phyloP scores from a whole-genome alignment of 1,139 yeast genomes.

The Arxiozyma slooffiae region DNA sequence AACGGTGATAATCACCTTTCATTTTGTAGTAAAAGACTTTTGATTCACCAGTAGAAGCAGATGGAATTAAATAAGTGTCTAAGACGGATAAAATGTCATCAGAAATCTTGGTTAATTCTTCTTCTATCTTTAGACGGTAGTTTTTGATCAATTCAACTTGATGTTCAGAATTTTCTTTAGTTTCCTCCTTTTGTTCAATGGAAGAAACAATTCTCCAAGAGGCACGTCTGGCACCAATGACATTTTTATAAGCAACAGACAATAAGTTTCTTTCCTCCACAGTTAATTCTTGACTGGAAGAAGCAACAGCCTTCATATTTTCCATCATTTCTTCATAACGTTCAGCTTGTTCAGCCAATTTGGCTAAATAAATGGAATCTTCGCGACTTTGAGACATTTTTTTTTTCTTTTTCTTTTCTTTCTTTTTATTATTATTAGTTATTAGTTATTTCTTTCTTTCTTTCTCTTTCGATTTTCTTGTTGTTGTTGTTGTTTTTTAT shows the following conservation, averaged over 20 bases:
- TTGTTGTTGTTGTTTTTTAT: too few species aligned
- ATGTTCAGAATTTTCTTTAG: constrained; percentile 62
- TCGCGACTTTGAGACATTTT: constrained; percentile 56
- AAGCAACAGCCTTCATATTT: constrained; percentile 95
- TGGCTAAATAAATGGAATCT: constrained; percentile 96
- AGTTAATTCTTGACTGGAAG: constrained; percentile 88
- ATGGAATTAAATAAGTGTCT: constrained; percentile 80
- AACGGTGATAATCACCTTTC: constrained; percentile 99
- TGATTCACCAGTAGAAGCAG: constrained; percentile 93
- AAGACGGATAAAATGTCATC: constrained; percentile 85
- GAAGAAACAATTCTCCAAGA: constrained; percentile 98
- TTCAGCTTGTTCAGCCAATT: constrained; percentile 98
- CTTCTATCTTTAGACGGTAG: constrained; percentile 88
- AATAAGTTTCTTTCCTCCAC: constrained; percentile 96
- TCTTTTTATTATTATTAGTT: too few species aligned
- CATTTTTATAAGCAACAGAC: constrained; percentile 96
- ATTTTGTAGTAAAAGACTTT: constrained; percentile 97
- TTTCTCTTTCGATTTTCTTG: too few species aligned
- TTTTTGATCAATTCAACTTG: constrained; percentile 88
- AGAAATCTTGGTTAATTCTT: constrained; percentile 86
- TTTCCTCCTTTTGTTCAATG: constrained; percentile 95
- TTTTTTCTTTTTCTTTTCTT: background rate
- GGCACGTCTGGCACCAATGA: constrained; percentile 98
- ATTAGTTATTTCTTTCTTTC: too few species aligned
- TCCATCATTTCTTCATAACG: constrained; percentile 99